Conservation (phyloP, 768 basidiomycete genomes). For the Boletus rubescentipes region DNA sequence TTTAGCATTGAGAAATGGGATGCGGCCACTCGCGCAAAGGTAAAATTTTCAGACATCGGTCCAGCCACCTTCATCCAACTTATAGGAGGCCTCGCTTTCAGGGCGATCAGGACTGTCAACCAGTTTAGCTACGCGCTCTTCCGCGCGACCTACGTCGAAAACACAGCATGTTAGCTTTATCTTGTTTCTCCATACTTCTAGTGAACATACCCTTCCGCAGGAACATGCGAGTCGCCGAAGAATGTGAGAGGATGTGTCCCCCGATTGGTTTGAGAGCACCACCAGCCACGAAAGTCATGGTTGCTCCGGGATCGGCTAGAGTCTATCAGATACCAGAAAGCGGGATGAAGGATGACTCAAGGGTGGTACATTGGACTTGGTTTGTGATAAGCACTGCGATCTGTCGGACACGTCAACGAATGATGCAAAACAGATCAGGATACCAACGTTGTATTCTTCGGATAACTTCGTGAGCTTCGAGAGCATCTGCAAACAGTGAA, state of each 20-base stretch:
- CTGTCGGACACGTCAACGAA: constrained; percentile 36
- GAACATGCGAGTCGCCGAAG: constrained; percentile 85
- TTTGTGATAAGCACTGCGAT: constrained; percentile 88
- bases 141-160: constrained; percentile 66
- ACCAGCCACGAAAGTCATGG: constrained; percentile 93
- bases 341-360: not conserved
- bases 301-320: constrained; percentile 90
- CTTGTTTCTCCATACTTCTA: not conserved
- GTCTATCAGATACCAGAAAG: constrained; percentile 9
- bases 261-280: constrained; percentile 91
- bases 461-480: constrained; percentile 88
- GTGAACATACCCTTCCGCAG: constrained; percentile 71
- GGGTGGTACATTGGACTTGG: constrained; percentile 78
- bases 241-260: constrained; percentile 83
- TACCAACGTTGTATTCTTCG: constrained; percentile 81
- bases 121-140: constrained; percentile 87
- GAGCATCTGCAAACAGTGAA: constrained; percentile 60
- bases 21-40: not conserved
- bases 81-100: constrained; percentile 90
- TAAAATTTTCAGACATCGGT: constrained; percentile 61
- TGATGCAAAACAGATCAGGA: not conserved
- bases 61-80: constrained; percentile 90
- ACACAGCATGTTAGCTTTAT: not conserved
- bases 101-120: constrained; percentile 89
- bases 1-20: not conserved